Conservation (phyloP, 495 filamentous ascomycete species). For the Talaromyces adpressus region DNA sequence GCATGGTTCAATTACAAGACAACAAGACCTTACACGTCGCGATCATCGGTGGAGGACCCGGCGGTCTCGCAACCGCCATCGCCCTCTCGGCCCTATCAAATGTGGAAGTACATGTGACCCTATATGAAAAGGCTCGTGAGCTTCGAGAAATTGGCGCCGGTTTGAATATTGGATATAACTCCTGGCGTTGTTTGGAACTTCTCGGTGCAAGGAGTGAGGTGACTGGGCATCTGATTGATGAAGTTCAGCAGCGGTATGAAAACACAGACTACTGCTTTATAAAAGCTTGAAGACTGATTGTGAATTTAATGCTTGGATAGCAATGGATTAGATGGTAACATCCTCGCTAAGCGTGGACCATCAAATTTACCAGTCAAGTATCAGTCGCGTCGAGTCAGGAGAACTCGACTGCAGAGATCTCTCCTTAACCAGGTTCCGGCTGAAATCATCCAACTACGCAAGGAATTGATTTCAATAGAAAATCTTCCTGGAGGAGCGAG, state of each 20-base stretch:
- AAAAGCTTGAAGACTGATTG: not conserved
- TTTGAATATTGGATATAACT: conserved; percentile 26
- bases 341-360: not conserved
- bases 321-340: not conserved
- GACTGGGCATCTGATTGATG: not conserved
- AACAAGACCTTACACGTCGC: conserved; percentile 15
- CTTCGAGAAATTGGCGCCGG: conserved; percentile 44
- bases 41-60: conserved; percentile 41
- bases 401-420: conserved; percentile 34
- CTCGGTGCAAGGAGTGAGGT: conserved; percentile 35
- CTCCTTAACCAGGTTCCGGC: conserved; percentile 28
- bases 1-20: not conserved
- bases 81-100: conserved; percentile 38
- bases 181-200: conserved; percentile 40
- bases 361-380: not conserved
- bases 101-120: conserved; percentile 23
- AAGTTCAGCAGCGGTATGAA: conserved; percentile 7
- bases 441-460: conserved; percentile 28
- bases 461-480: conserved; percentile 26
- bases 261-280: not conserved
- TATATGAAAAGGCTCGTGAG: conserved; percentile 43
- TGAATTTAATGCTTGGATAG: not conserved
- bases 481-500: conserved; percentile 20
- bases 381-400: conserved; percentile 19
- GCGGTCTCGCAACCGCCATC: conserved; percentile 42